phyloP scores from a whole-genome alignment of 306 rosid species.

The Albizia julibrissin region DNA sequence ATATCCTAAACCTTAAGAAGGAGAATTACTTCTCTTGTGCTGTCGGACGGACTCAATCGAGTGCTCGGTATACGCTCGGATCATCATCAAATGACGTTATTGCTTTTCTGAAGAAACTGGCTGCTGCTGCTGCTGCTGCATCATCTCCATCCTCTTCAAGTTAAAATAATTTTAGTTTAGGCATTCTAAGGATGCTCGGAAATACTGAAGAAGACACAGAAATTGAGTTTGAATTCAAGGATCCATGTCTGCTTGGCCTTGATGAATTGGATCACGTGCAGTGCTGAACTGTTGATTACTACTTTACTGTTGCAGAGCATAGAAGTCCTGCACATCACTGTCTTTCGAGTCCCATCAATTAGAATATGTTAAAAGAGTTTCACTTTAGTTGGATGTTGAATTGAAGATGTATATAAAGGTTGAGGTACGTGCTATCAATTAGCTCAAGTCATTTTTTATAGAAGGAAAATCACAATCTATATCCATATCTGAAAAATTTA shows the following conservation, averaged over 20 bases:
- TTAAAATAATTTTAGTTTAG: not conserved
- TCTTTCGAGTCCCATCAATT: not conserved
- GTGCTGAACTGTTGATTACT: not conserved
- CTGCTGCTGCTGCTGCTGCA: not conserved
- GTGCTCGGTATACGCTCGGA: conserved; percentile 70
- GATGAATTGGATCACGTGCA: not conserved
- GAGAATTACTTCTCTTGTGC: conserved; percentile 96
- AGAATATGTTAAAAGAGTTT: no score
- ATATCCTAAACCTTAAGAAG: conserved; percentile 80
- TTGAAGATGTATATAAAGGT: no score
- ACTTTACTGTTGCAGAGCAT: not conserved
- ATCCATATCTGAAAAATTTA: no score
- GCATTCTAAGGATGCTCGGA: not conserved
- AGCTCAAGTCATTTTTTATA: no score
- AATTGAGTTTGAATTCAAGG: not conserved
- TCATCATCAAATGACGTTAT: conserved; percentile 71
- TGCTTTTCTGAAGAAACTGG: conserved; percentile 64
- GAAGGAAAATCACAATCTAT: no score
- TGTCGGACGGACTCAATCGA: conserved; percentile 70
- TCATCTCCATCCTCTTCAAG: conserved; percentile 32
- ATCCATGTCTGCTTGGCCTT: not conserved
- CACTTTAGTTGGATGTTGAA: no score
- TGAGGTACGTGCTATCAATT: no score
- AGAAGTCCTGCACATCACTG: not conserved
- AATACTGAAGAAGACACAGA: no score